Evolutionary conservation across 2,329 filamentous ascomycete species (phyloP).

Genomic region (Neocucurbitaria cava): DNA sequence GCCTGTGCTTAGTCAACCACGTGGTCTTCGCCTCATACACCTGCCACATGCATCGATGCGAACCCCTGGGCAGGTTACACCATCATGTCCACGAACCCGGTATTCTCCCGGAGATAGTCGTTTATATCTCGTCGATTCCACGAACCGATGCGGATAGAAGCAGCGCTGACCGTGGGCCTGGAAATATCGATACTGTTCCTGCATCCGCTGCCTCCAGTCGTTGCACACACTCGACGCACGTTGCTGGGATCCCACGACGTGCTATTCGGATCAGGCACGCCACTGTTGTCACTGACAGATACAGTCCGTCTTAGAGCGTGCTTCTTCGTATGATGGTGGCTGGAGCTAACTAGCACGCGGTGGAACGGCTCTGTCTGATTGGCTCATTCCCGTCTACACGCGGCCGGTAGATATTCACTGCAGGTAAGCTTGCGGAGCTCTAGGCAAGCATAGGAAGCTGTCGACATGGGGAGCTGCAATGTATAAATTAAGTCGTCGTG

Average conservation of each 20-base stretch:
- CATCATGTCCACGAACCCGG: no score
- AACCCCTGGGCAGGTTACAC: no score
- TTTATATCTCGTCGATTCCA: background rate
- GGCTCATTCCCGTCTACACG: background rate
- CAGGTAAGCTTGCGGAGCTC: conserved; percentile 2
- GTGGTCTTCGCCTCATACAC: no score
- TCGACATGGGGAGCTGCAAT: background rate
- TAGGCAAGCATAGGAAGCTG: background rate
- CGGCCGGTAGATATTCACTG: conserved; percentile 1
- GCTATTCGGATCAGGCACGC: background rate
- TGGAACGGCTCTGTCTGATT: background rate
- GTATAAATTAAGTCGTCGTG: conserved; percentile 18
- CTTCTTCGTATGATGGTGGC: background rate
- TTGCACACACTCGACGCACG: background rate
- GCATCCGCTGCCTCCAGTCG: background rate
- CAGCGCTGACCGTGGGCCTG: background rate
- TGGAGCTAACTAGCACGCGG: background rate
- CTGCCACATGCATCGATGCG: no score
- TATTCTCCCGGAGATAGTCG: no score
- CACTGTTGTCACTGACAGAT: background rate
- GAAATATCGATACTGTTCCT: background rate
- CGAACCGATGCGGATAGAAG: background rate
- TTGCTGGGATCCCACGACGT: background rate
- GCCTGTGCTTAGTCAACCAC: no score
- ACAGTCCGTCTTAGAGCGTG: background rate